phyloP scores from a whole-genome alignment of 2,329 filamentous ascomycete species.

The Diaporthe longicolla region DNA sequence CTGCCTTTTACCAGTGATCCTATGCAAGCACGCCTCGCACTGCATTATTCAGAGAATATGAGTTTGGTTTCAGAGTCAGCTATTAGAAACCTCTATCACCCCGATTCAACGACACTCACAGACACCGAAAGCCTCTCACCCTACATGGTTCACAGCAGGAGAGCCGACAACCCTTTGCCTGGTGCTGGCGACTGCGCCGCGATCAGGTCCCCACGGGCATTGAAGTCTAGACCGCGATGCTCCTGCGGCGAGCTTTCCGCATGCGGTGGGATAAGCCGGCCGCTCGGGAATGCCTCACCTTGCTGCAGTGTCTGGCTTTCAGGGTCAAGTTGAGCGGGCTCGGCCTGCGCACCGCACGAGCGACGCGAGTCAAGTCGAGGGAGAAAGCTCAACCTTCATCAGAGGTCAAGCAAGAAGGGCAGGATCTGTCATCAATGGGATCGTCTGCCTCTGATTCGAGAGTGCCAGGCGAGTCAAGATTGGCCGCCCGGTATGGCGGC shows the following conservation, averaged over 20 bases:
- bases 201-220: conserved; percentile 20
- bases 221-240: conserved; percentile 17
- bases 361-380: conserved; percentile 23
- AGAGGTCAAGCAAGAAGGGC: conserved; percentile 11
- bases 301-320: conserved; percentile 10
- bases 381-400: conserved; percentile 10
- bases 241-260: conserved; percentile 1
- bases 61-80: conserved; percentile 28
- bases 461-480: conserved; percentile 31
- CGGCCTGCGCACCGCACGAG: conserved; percentile 26
- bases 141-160: not conserved
- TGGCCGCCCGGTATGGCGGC: conserved; percentile 26
- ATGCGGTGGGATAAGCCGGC: conserved; percentile 16
- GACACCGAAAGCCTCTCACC: conserved; percentile 12
- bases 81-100: not conserved
- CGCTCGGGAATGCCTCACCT: conserved; percentile 18
- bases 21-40: conserved; percentile 2
- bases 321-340: conserved; percentile 22
- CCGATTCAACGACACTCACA: conserved; percentile 12
- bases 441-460: conserved; percentile 27
- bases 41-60: conserved; percentile 21
- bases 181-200: conserved; percentile 22
- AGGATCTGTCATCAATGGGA: not conserved
- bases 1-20: not conserved
- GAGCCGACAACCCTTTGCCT: conserved; percentile 8